phyloP scores from a whole-genome alignment of 495 filamentous ascomycete species.

The Daldinia bambusicola region DNA sequence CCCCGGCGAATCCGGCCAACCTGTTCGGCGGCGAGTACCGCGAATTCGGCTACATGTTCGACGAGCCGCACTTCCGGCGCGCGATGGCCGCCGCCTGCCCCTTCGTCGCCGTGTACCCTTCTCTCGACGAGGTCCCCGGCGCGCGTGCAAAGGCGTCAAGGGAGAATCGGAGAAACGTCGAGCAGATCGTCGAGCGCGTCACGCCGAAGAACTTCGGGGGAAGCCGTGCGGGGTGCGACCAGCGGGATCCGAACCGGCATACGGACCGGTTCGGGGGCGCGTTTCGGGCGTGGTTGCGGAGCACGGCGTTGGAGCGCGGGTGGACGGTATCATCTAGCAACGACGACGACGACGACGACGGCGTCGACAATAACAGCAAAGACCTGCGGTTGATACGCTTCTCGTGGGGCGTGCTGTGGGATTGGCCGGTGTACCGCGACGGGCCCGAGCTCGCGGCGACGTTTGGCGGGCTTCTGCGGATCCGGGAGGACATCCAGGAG shows the following conservation, averaged over 20 bases:
- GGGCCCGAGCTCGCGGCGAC: slow-evolving; percentile 55
- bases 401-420: slow-evolving; percentile 59
- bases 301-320: slow-evolving; percentile 34
- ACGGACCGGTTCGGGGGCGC: slow-evolving; percentile 53
- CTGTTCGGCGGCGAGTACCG: slow-evolving; percentile 46
- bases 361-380: slow-evolving; percentile 26
- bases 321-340: too few relatives aligned
- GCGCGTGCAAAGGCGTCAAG: slow-evolving; percentile 24
- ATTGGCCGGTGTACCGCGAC: slow-evolving; percentile 57
- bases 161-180: slow-evolving; percentile 9
- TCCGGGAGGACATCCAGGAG: slow-evolving; percentile 53
- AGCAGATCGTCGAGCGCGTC: slow-evolving; percentile 51
- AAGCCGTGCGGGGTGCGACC: slow-evolving; percentile 54
- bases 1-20: slow-evolving; percentile 47
- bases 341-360: too few relatives aligned
- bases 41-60: slow-evolving; percentile 59
- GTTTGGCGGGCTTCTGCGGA: slow-evolving; percentile 54
- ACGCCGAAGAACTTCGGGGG: slow-evolving; percentile 55
- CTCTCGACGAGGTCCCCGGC: slow-evolving; percentile 52
- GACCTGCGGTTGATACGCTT: slow-evolving; percentile 53
- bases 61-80: slow-evolving; percentile 53
- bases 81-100: slow-evolving; percentile 53
- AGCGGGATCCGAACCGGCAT: slow-evolving; percentile 57
- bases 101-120: slow-evolving; percentile 53
- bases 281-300: slow-evolving; percentile 46